These are phyloP conservation scores for Thielaviopsis punctulata DNA, from an alignment of 2,329 filamentous ascomycete species.

Conservation along the genomic window DNA sequence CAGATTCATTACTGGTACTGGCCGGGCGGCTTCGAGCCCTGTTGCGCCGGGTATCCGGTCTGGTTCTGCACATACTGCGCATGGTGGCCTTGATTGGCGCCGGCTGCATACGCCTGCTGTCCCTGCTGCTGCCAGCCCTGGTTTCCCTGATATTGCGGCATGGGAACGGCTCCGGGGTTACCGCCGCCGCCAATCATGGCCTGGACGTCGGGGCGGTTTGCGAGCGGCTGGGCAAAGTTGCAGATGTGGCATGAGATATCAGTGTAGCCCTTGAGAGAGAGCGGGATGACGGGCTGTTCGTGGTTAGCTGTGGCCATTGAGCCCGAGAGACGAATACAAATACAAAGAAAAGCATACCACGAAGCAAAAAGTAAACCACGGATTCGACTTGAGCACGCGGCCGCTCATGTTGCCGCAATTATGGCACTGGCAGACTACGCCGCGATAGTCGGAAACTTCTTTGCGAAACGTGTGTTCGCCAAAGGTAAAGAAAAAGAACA, in stretches of 20 bases:
- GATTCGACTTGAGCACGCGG: slow-evolving; percentile 42
- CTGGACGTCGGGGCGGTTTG: slow-evolving; percentile 38
- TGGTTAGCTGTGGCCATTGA: background rate
- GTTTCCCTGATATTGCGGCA: slow-evolving; percentile 10
- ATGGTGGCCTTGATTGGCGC: slow-evolving; percentile 12
- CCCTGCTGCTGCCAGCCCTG: slow-evolving; percentile 19
- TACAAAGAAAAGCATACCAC: slow-evolving; percentile 28
- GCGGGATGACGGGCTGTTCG: slow-evolving; percentile 50
- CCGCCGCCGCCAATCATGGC: slow-evolving; percentile 28
- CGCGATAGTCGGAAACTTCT: slow-evolving; percentile 43
- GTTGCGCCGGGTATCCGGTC: background rate
- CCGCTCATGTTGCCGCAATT: slow-evolving; percentile 50
- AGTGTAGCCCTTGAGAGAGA: slow-evolving; percentile 48
- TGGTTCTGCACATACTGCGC: slow-evolving; percentile 12
- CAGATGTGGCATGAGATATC: slow-evolving; percentile 61
- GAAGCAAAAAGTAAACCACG: slow-evolving; percentile 70
- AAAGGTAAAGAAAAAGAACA: slow-evolving; percentile 47
- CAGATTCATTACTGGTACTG: background rate
- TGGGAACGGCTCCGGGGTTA: slow-evolving; percentile 14
- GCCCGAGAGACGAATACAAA: background rate
- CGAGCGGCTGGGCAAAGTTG: slow-evolving; percentile 53
- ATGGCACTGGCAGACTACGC: slow-evolving; percentile 43
- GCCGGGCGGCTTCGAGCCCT: background rate
- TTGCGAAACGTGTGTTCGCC: slow-evolving; percentile 45
- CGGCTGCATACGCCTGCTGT: slow-evolving; percentile 12